Conservation (phyloP, 116 monocot genomes). For the Thalassia testudinum region DNA sequence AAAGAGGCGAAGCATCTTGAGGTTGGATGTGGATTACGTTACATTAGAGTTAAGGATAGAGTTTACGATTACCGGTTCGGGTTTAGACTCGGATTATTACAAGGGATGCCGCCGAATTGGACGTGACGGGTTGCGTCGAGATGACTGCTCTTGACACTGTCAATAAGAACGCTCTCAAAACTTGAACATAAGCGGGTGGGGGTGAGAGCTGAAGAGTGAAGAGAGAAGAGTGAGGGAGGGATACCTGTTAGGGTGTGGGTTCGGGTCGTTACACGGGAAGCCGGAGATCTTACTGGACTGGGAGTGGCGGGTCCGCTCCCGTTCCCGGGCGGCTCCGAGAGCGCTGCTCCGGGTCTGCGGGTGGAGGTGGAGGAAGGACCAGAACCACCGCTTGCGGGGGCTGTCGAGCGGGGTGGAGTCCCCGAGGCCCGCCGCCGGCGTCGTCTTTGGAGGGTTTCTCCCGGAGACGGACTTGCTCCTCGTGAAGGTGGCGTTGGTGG, state of each 20-base stretch:
- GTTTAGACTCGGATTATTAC: no score
- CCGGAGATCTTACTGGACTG: not conserved
- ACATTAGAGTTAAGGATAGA: no score
- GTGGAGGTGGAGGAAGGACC: conserved; percentile 50
- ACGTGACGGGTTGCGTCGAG: no score
- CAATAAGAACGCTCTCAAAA: no score
- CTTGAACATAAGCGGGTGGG: not conserved
- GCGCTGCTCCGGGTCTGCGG: conserved; percentile 2
- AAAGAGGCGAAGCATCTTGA: no score
- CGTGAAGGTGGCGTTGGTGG: conserved; percentile 8
- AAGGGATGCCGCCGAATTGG: not conserved
- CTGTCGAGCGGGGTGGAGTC: conserved; percentile 16
- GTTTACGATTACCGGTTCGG: no score
- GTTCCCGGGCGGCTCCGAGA: not conserved
- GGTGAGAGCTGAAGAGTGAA: not conserved
- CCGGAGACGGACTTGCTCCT: conserved; percentile 51
- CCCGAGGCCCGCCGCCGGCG: not conserved
- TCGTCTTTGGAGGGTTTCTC: not conserved
- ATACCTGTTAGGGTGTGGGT: not conserved
- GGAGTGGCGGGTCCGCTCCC: not conserved
- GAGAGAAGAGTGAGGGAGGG: not conserved
- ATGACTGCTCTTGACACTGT: not conserved
- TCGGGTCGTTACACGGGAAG: not conserved
- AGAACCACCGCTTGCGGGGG: conserved; percentile 76
- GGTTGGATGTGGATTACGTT: no score